Evolutionary conservation across 2,329 filamentous ascomycete genomes (phyloP).

Genomic region (Pseudocercospora fijiensis): DNA sequence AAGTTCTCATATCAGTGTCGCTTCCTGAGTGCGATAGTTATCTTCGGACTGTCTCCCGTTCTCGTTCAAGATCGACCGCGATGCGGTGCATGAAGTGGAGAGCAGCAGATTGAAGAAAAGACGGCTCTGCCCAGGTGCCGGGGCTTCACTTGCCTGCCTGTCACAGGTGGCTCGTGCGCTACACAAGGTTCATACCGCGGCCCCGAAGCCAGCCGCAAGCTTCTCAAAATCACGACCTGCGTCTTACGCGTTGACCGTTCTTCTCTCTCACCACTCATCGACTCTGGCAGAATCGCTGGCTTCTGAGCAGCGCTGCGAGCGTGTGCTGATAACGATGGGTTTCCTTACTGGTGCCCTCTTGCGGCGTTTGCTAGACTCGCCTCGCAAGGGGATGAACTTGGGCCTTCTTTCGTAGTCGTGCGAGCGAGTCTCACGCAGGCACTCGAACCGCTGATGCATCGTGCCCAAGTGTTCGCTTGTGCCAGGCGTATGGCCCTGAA

Average conservation of each 20-base stretch:
- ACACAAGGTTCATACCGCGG: not conserved
- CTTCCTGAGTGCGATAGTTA: not conserved
- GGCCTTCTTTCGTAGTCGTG: not conserved
- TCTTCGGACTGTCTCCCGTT: not conserved
- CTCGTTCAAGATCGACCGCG: not conserved
- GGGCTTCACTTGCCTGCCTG: not conserved
- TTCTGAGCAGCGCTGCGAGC: not conserved
- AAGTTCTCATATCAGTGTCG: not conserved
- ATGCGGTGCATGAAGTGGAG: not conserved
- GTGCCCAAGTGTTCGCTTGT: not conserved
- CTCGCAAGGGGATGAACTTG: not conserved
- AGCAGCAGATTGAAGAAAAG: not conserved
- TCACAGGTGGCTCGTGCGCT: not conserved
- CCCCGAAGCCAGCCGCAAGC: not conserved
- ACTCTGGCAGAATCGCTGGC: not conserved
- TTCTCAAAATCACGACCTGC: not conserved
- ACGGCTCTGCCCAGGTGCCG: not conserved
- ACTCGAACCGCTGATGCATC: not conserved
- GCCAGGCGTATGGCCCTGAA: not conserved
- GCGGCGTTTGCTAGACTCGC: not conserved
- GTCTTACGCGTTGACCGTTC: not conserved
- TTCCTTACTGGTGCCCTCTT: not conserved
- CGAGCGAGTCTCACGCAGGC: not conserved
- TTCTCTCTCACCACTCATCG: not conserved
- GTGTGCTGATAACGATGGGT: not conserved